phyloP scores from a whole-genome alignment of 805 yeast genomes.

The Yarrowia bubula region DNA sequence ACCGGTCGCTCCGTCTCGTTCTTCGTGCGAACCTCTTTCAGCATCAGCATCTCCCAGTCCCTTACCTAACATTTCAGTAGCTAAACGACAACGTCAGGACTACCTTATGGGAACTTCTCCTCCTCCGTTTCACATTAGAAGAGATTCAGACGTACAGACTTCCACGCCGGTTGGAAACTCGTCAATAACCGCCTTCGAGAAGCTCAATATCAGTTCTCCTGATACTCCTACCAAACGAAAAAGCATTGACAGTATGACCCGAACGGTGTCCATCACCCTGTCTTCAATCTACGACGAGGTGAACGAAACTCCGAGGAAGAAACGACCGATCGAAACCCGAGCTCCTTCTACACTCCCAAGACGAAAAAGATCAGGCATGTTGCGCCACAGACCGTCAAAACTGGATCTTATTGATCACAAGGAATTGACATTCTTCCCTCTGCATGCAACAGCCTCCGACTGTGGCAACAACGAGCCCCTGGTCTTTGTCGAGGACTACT shows the following conservation, averaged over 20 bases:
- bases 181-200: not conserved
- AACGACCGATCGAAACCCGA: conserved; percentile 15
- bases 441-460: conserved; percentile 27
- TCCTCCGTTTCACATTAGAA: conserved; percentile 16
- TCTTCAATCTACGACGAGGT: conserved; percentile 11
- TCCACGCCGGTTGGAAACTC: conserved; percentile 3
- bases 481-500: conserved; percentile 37
- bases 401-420: conserved; percentile 43
- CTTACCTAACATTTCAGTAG: conserved; percentile 5
- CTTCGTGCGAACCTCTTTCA: conserved; percentile 11
- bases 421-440: conserved; percentile 42
- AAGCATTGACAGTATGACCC: not conserved
- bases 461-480: conserved; percentile 30
- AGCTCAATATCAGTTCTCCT: not conserved
- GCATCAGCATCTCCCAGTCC: conserved; percentile 19
- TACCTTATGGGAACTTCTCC: conserved; percentile 18
- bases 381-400: conserved; percentile 36
- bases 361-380: conserved; percentile 25
- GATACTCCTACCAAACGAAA: not conserved
- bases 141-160: conserved; percentile 3
- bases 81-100: conserved; percentile 12
- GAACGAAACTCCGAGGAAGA: conserved; percentile 6
- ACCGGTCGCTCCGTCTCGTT: not conserved
- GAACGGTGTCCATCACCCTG: conserved; percentile 1
- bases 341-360: conserved; percentile 19